Evolutionary conservation across 2,329 filamentous ascomycete genomes (phyloP), one percentile per base, ranked within the genome.

Genomic region (Lithohypha guttulata): DNA sequence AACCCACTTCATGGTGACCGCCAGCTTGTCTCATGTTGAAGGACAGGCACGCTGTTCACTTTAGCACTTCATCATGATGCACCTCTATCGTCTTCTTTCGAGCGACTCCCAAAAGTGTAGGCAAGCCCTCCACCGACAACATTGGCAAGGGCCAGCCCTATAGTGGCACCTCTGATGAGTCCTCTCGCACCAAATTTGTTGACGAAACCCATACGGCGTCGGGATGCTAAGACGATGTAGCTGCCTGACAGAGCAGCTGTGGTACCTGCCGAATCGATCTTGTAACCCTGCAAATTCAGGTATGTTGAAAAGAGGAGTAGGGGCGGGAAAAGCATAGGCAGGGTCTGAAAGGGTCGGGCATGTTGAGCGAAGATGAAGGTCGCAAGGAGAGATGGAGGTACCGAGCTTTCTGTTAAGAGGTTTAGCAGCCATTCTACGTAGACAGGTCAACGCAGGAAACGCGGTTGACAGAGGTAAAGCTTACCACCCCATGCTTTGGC

Each of bases 241-340:
- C 80, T 53, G 1, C 73, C 75, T 21, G 73, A 78, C 73, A 76
- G 79, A 0, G 77, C 75, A 6, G 75, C 74, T 13, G 69, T 75
- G 4, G 79, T 64, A 4, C 77, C 77, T 0, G 77, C 77, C 14
- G 68, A 67, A 51, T 81, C 79, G 34, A 70, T 71, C 53, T 74
- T 72, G 61, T 71, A 79, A 43, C 69, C 68, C 46, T 69, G 68
- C 20, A 81, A 53, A 54, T 81, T 81, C 30, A 81, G 61, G 53
- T 81, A 82, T 42, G 72, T 73, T 36, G 71, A 71, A 60, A 81
- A 78, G 42, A 81, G 66, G 2, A 82, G 65, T 41, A 79, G 62
- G 2, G 77, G 77, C 3, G 77, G 71, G 55, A 82, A 81, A 46
- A 78, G 58, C 70, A 82, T 77, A 3, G 78, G 78, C 0, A 82